Evolutionary conservation across 2,329 filamentous ascomycete species (phyloP).

Genomic region (Sporothrix mexicana): DNA sequence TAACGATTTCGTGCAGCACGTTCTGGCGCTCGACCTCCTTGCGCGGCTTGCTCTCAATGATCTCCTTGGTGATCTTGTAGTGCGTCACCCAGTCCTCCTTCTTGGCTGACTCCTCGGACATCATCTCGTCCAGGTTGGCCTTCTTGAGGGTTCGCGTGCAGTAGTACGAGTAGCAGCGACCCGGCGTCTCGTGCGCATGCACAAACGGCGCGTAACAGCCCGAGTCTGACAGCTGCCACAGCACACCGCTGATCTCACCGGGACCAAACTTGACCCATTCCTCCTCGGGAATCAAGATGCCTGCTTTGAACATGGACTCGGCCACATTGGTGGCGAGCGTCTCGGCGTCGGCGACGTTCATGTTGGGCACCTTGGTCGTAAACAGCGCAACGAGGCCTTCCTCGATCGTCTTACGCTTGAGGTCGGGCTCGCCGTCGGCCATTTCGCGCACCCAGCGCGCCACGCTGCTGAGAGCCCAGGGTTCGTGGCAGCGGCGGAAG

Average conservation of each 20-base stretch:
- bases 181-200: conserved; percentile 71
- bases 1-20: conserved; percentile 92
- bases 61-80: conserved; percentile 81
- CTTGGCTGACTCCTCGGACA: conserved; percentile 70
- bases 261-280: conserved; percentile 96
- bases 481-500: conserved; percentile 83
- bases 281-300: conserved; percentile 83
- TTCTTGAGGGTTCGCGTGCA: conserved; percentile 95
- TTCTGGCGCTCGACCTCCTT: conserved; percentile 95
- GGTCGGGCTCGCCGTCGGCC: conserved; percentile 87
- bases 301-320: conserved; percentile 76
- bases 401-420: conserved; percentile 82
- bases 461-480: conserved; percentile 92
- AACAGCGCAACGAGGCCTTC: conserved; percentile 90
- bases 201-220: conserved; percentile 90
- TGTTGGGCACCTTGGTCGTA: conserved; percentile 92
- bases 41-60: conserved; percentile 71
- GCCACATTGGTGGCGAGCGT: conserved; percentile 79
- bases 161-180: conserved; percentile 90
- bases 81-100: conserved; percentile 88
- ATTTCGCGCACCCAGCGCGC: conserved; percentile 85
- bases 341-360: conserved; percentile 98
- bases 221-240: conserved; percentile 89
- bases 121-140: conserved; percentile 80
- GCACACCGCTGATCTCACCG: conserved; percentile 81